phyloP scores from a whole-genome alignment of 768 basidiomycete genomes.

The Lactarius indigo region DNA sequence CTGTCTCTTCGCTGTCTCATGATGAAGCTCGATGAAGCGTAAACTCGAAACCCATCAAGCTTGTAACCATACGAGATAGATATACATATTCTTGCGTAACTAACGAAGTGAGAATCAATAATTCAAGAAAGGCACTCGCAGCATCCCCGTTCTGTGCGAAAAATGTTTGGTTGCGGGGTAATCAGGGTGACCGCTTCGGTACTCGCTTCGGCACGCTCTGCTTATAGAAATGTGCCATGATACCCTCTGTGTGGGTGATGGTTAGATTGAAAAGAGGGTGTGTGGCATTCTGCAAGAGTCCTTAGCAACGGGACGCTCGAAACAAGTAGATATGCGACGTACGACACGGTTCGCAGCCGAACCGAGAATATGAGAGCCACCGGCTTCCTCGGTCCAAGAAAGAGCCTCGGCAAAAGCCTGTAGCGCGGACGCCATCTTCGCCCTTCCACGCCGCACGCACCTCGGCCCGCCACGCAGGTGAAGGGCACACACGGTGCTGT shows the following conservation, averaged over 20 bases:
- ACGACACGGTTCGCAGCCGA: slow-evolving; percentile 62
- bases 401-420: slow-evolving; percentile 53
- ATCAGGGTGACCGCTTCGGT: not conserved
- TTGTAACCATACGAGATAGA: not conserved
- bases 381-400: slow-evolving; percentile 67
- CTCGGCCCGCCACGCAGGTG: slow-evolving; percentile 35
- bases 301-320: not conserved
- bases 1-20: too few species aligned
- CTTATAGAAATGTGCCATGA: slow-evolving; percentile 73
- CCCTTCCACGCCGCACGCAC: slow-evolving; percentile 41
- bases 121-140: not conserved
- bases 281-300: slow-evolving; percentile 64
- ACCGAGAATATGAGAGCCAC: slow-evolving; percentile 53
- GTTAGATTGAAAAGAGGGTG: slow-evolving; percentile 79
- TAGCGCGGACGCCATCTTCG: slow-evolving; percentile 35
- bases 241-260: slow-evolving; percentile 56
- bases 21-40: too few species aligned
- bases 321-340: slow-evolving; percentile 29
- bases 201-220: slow-evolving; percentile 43
- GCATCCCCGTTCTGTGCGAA: not conserved
- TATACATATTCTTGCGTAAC: not conserved
- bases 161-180: not conserved
- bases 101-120: not conserved
- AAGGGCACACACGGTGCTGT: slow-evolving; percentile 70
- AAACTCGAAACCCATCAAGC: not conserved